Percentiles rank a stretch among this genome's conserved stretches.
Evolutionary conservation across 2,329 filamentous ascomycete species (phyloP).

Genomic region (Didymella glomerata): DNA sequence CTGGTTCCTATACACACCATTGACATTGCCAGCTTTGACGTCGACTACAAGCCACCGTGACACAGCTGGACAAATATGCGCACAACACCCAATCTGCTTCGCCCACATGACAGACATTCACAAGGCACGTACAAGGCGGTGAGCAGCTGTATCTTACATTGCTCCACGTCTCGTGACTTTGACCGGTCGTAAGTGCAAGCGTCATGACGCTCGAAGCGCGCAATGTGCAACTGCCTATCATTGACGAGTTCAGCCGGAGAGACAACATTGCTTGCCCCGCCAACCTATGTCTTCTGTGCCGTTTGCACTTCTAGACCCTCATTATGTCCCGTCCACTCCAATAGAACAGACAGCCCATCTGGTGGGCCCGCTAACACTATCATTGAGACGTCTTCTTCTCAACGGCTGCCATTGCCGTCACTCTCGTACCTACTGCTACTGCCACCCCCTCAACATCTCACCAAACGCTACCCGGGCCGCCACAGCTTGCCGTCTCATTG

Average conservation of each 20-base stretch:
- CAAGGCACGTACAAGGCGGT: not conserved
- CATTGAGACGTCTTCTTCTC: not conserved
- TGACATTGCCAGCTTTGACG: not conserved
- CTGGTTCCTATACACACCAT: not conserved
- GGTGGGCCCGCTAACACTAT: not conserved
- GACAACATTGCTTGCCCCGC: not conserved
- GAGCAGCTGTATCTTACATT: not conserved
- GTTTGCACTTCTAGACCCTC: not conserved
- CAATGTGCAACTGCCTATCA: too few relatives aligned
- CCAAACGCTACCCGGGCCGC: not conserved
- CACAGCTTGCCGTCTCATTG: not conserved
- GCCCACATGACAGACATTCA: not conserved
- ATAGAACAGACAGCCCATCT: not conserved
- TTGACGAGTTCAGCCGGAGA: too few relatives aligned
- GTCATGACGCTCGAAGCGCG: not conserved
- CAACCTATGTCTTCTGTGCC: not conserved
- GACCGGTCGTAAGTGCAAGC: not conserved
- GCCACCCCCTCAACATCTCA: not conserved
- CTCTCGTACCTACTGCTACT: not conserved
- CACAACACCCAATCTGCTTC: slow-evolving; percentile 1
- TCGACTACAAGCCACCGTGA: slow-evolving; percentile 6
- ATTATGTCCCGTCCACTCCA: not conserved
- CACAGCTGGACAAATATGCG: not conserved
- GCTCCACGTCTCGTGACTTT: not conserved
- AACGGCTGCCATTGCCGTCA: not conserved